Percentiles rank a stretch among this genome's conserved stretches.
Evolutionary conservation across 2,329 filamentous ascomycete genomes (phyloP).

Genomic region (Alternaria gaisen): DNA sequence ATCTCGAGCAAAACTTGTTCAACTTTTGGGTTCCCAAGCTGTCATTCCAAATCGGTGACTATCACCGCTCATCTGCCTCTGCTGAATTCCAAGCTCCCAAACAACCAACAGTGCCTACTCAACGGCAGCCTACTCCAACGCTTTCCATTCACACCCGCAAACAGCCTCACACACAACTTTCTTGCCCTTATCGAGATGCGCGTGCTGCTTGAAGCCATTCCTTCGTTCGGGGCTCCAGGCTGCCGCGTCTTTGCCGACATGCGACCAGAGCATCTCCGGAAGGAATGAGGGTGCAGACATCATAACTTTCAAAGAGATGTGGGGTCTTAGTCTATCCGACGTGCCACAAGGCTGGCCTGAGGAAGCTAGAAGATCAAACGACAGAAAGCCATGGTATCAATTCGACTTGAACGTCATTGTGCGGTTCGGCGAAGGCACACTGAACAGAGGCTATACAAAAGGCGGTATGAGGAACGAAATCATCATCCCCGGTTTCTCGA

Average conservation of each 20-base stretch:
- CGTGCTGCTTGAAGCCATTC: no score
- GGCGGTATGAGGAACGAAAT: constrained; percentile 14
- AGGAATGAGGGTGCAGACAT: not conserved
- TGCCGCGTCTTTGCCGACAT: no score
- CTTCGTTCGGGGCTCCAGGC: no score
- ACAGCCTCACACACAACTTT: no score
- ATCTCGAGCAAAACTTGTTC: constrained; percentile 13
- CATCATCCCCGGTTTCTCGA: not conserved
- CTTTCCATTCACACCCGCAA: no score
- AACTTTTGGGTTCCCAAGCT: constrained; percentile 11
- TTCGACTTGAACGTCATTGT: not conserved
- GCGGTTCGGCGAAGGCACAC: not conserved
- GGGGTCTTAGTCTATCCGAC: not conserved
- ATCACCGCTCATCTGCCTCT: not conserved
- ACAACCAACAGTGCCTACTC: not conserved
- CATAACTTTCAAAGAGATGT: not conserved
- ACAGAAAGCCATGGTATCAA: not conserved
- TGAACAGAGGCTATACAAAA: constrained; percentile 3
- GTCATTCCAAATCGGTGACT: not conserved
- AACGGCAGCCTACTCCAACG: no score
- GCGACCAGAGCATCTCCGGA: not conserved
- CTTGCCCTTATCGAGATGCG: no score
- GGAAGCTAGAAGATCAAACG: not conserved
- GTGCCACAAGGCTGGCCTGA: not conserved
- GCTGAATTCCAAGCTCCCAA: not conserved